phyloP scores from a whole-genome alignment of 2,329 filamentous ascomycete species.

The Stylonectria norvegica region DNA sequence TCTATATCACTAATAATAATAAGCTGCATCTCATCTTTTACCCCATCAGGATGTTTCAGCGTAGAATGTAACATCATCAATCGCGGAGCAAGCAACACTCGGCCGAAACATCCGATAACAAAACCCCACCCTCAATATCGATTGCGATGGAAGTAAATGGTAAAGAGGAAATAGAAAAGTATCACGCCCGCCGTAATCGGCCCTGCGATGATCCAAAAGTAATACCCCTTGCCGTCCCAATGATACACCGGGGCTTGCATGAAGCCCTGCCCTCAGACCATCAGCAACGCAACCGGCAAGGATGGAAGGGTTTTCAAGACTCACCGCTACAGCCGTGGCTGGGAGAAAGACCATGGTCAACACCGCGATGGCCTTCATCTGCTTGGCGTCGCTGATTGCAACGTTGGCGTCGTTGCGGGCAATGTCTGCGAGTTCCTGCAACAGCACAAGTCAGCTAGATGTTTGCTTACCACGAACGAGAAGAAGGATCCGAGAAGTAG shows the following conservation, averaged over 20 bases:
- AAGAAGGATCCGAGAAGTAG: no score
- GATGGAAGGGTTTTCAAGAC: background rate
- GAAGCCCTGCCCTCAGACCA: slow-evolving; percentile 1
- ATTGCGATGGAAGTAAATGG: slow-evolving; percentile 1
- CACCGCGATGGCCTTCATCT: slow-evolving; percentile 10
- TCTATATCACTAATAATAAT: no score
- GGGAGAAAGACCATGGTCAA: slow-evolving; percentile 6
- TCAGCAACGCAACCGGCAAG: background rate
- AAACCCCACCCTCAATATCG: no score
- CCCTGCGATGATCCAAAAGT: slow-evolving; percentile 8
- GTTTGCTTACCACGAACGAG: no score
- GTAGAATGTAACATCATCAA: no score
- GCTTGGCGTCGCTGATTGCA: slow-evolving; percentile 6
- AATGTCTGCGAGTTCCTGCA: slow-evolving; percentile 4
- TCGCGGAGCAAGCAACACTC: no score
- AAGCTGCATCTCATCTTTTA: no score
- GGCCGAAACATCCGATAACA: no score
- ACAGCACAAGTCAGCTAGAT: background rate
- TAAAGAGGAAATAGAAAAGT: slow-evolving; percentile 3
- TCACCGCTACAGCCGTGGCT: background rate
- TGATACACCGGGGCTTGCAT: slow-evolving; percentile 8
- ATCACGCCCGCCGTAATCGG: slow-evolving; percentile 8
- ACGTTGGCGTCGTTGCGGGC: slow-evolving; percentile 2
- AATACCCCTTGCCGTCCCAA: slow-evolving; percentile 7
- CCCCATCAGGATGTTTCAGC: no score